phyloP scores from a whole-genome alignment of 1,139 yeast genomes.

The Magnusiomyces magnusii region DNA sequence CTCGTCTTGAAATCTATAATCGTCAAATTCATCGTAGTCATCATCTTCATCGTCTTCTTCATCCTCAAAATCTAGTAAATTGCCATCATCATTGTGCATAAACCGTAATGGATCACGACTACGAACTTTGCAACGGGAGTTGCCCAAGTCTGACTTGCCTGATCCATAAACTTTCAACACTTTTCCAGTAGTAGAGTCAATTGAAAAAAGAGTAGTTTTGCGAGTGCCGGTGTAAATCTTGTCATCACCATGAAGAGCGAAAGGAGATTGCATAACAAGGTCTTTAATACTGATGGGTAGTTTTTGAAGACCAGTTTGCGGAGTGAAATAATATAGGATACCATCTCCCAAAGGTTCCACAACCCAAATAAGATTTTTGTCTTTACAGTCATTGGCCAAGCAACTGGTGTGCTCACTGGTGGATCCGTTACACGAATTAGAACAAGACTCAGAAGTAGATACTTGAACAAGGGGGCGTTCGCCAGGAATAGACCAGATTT shows the following conservation, averaged over 20 bases:
- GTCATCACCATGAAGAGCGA: slow-evolving; percentile 61
- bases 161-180: slow-evolving; percentile 65
- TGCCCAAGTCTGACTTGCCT: slow-evolving; percentile 22
- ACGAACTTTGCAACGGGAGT: slow-evolving; percentile 20
- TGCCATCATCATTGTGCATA: neutral
- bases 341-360: slow-evolving; percentile 93
- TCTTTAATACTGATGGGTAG: slow-evolving; percentile 77
- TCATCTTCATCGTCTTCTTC: slow-evolving; percentile 18
- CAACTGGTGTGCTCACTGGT: slow-evolving; percentile 14
- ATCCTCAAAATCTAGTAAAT: neutral
- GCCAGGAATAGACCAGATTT: slow-evolving; percentile 67
- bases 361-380: slow-evolving; percentile 51
- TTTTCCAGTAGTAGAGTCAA: slow-evolving; percentile 71
- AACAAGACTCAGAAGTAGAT: slow-evolving; percentile 16
- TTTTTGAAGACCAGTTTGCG: slow-evolving; percentile 65
- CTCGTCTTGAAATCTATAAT: slow-evolving; percentile 21
- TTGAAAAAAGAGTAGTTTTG: slow-evolving; percentile 64
- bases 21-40: slow-evolving; percentile 15
- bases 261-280: slow-evolving; percentile 74
- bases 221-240: slow-evolving; percentile 85
- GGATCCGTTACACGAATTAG: slow-evolving; percentile 8
- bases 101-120: neutral
- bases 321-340: slow-evolving; percentile 75
- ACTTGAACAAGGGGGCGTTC: slow-evolving; percentile 33
- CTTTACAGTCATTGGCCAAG: slow-evolving; percentile 23